Evolutionary conservation across 106 monocot genomes (phyloP), one percentile per base, ranked within the genome.

Genomic region (Cymbidium sinense): DNA sequence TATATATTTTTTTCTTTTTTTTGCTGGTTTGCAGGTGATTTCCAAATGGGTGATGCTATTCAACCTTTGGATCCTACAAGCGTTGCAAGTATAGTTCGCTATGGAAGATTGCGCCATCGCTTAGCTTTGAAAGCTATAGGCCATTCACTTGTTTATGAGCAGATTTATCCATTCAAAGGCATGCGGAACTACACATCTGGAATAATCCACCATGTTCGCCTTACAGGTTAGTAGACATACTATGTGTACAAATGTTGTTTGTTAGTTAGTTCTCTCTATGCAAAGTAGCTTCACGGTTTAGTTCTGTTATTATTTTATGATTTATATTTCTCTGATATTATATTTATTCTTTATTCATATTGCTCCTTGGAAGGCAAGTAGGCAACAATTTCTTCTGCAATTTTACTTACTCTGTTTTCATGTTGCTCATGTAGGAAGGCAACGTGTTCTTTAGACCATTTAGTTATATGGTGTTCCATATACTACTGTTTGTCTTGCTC

Each of bases 201-300:
- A 43, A 96, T 96, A 51, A 93, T 96, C 29, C 96, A 96, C 78
- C 96, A 93, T 86, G 96, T 91, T 79, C 89, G 84, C 27, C 86
- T 96, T 64, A 83, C 81, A 83, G 96, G 96, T 91, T 77, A 10
- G 20, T 0, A 11, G n/a, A 50, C 67, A 67, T 2, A 0, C 17
- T 67, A 15, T 10, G 12, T 6, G 4, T 67, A 12, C 1, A 64
- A 27, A 64, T 30, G 2, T 30, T 70, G 34, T 70, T 70, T 70
- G 34, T 19, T 64, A 28, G 64, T 64, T 64, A n/a, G n/a, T n/a
- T n/a, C 8, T 12, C 64, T 64, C 28, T 64, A 64, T 64, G 64
- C 64, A 27, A 27, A 64, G 28, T 67, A 31, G 7, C 4, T 67
- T 33, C 33, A 67, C 33, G 3, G 23, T 67, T 29, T 67, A 27